Evolutionary conservation across 2,329 filamentous ascomycete genomes (phyloP), one percentile per base, ranked within the genome.

Genomic region (Scortechinia acanthostroma): DNA sequence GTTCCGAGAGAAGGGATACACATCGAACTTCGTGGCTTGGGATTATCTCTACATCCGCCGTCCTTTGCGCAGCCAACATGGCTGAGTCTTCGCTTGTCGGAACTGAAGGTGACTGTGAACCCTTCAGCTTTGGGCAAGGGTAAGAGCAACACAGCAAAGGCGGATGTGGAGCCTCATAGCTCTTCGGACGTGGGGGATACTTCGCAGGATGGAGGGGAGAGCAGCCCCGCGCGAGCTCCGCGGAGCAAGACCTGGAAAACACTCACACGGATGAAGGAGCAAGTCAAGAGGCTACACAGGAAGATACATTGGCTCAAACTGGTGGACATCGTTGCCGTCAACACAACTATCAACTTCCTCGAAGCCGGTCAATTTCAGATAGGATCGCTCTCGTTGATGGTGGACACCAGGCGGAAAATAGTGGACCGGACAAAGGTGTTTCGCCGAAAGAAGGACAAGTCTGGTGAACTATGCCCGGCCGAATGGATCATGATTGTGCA

Each of bases 21-120:
- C 50, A 74, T 88, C 56, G 80, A 85, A 55, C 73, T 88, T 44
- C 75, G 83, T 45, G 80, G 81, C 33, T 64, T 88, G 42, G 80
- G 84, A 16, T 62, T 88, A 46, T 76, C 77, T 15, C 57, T 86
- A 43, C 84, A 88, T 57, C 73, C 82, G 14, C 83, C 84, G 5
- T 86, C 84, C 3, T 88, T 88, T 57, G 80, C 83, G 20, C 80
- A 87, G 55, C 84, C 84, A 45, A 87, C 84, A 57, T 87, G 83
- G 80, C 65, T 86, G 54, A 87, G 80, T 56, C 66, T 88, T 46
- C 76, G 82, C 5, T 59, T 88, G 46, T 77, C 75, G 45, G 83
- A 86, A 51, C 63, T 86, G 46, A 79, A 76, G 46, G 65, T 88
- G 44, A 83, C 78, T 2, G 58, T 88, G 22, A 80, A 88, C 59